A percentile compares a stretch with the other conserved stretches of the same genome.
phyloP scores from a whole-genome alignment of 805 yeast genomes.

The Kodamaea kakaduensis region DNA sequence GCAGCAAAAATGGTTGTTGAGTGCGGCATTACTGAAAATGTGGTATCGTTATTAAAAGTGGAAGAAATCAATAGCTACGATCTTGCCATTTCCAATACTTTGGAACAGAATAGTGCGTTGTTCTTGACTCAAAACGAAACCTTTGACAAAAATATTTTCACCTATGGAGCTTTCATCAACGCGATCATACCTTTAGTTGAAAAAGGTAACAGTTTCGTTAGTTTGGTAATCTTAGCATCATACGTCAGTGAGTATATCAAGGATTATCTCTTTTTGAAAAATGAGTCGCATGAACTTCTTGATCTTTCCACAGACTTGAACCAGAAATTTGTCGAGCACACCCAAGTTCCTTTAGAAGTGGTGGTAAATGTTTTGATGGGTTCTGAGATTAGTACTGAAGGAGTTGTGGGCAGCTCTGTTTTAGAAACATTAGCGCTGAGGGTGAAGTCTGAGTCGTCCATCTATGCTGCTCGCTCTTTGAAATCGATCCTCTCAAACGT shows the following conservation, averaged over 20 bases:
- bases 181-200: too few species aligned
- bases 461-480: slow-evolving; percentile 11
- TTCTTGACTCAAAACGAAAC: slow-evolving; percentile 1
- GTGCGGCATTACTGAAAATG: slow-evolving; percentile 11
- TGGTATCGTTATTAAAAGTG: slow-evolving; percentile 10
- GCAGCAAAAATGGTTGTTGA: slow-evolving; percentile 9
- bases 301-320: neutral
- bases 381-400: neutral
- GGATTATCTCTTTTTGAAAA: slow-evolving; percentile 18
- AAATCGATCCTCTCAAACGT: slow-evolving; percentile 6
- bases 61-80: slow-evolving; percentile 25
- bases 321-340: neutral
- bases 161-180: slow-evolving; percentile 12
- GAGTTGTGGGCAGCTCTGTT: neutral
- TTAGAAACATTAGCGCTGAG: too few species aligned
- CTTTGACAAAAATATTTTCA: slow-evolving; percentile 5
- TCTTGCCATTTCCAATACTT: slow-evolving; percentile 45
- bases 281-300: slow-evolving; percentile 5
- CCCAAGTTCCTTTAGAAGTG: neutral
- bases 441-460: slow-evolving; percentile 1
- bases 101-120: slow-evolving; percentile 40
- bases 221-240: slow-evolving; percentile 7
- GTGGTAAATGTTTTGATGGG: slow-evolving; percentile 1
- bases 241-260: slow-evolving; percentile 19
- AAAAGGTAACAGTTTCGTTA: too few species aligned